phyloP scores from a whole-genome alignment of 805 yeast species.

The Wickerhamomyces tratensis region DNA sequence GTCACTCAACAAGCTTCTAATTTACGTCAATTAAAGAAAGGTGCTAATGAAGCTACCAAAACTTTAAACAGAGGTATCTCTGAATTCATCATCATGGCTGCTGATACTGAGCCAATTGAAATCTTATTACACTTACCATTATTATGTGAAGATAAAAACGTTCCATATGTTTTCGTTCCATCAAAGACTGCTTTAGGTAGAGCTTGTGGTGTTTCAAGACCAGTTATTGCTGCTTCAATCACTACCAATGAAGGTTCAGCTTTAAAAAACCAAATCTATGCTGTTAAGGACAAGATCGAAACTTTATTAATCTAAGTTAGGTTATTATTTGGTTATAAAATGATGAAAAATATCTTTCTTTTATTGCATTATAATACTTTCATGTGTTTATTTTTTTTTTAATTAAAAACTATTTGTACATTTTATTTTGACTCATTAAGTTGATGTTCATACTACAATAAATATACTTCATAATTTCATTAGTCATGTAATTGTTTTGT shows the following conservation, averaged over 20 bases:
- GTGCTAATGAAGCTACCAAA: constrained; percentile 99
- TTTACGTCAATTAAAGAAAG: constrained; percentile 97
- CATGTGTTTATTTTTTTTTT: not conserved
- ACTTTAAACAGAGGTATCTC: constrained; percentile 99
- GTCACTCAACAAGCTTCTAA: constrained; percentile 97
- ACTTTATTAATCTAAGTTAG: constrained; percentile 71
- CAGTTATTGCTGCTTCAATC: constrained; percentile 97
- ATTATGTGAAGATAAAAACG: constrained; percentile 98
- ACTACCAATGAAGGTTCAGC: constrained; percentile 98
- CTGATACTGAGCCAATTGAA: constrained; percentile 99
- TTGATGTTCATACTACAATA: too few relatives aligned
- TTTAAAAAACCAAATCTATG: constrained; percentile 93
- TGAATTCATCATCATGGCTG: constrained; percentile 99
- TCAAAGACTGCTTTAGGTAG: constrained; percentile 98
- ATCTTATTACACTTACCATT: constrained; percentile 95
- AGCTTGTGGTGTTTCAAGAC: constrained; percentile 99
- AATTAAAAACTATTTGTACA: too few relatives aligned
- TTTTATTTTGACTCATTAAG: too few relatives aligned
- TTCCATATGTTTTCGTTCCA: constrained; percentile 97
- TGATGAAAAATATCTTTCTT: too few relatives aligned
- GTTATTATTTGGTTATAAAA: too few relatives aligned
- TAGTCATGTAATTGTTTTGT: too few relatives aligned
- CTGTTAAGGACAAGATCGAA: constrained; percentile 98
- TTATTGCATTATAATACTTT: not conserved
- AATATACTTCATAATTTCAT: too few relatives aligned